These are phyloP conservation scores for Colletotrichum tropicale DNA, from an alignment of 2,329 filamentous ascomycete species.

Conservation along the genomic window DNA sequence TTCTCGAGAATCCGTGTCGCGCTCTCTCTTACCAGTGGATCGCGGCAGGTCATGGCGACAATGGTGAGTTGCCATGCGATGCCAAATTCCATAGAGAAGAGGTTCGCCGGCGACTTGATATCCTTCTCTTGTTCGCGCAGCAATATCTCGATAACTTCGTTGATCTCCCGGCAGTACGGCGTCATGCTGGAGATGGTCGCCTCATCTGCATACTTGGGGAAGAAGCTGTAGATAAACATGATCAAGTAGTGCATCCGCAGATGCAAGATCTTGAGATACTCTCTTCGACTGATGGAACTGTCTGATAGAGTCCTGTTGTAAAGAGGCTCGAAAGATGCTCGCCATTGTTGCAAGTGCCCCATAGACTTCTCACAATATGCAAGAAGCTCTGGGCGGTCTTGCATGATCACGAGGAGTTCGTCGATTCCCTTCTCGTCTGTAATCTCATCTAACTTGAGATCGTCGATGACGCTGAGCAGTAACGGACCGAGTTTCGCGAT, in stretches of 20 bases:
- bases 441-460: constrained; percentile 9
- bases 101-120: constrained; percentile 25
- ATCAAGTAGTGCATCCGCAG: constrained; percentile 46
- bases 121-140: constrained; percentile 28
- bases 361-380: constrained; percentile 3
- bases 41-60: constrained; percentile 44
- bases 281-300: constrained; percentile 23
- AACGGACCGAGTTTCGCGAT: constrained; percentile 32
- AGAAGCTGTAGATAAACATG: constrained; percentile 40
- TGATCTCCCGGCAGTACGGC: constrained; percentile 47
- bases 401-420: not conserved
- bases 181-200: constrained; percentile 41
- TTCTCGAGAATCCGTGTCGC: constrained; percentile 42
- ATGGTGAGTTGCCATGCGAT: constrained; percentile 50
- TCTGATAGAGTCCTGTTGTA: constrained; percentile 34
- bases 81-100: constrained; percentile 50
- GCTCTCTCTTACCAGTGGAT: constrained; percentile 40
- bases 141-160: constrained; percentile 38
- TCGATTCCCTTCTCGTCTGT: constrained; percentile 8
- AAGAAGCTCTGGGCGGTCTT: constrained; percentile 2
- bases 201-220: constrained; percentile 41
- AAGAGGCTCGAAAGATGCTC: constrained; percentile 40
- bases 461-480: constrained; percentile 10
- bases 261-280: constrained; percentile 35
- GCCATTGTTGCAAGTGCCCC: constrained; percentile 39